Conservation (phyloP, 108 stramenopile genomes). For the Licmophora abbreviata region DNA sequence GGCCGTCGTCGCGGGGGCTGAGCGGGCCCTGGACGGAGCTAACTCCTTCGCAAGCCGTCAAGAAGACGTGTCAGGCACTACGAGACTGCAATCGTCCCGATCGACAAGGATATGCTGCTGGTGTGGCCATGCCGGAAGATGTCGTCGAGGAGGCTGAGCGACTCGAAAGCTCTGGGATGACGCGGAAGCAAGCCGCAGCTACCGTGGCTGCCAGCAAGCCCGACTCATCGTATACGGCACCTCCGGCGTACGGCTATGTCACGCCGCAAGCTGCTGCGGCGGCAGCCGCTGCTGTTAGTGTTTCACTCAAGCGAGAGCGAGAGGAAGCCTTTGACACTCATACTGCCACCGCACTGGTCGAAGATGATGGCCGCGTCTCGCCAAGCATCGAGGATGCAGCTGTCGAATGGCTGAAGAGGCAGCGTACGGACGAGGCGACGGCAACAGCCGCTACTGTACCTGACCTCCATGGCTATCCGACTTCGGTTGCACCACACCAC, state of each 20-base stretch:
- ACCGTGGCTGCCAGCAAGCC: slow-evolving; percentile 14
- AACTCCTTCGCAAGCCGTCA: slow-evolving; percentile 36
- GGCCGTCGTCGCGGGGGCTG: slow-evolving; percentile 43
- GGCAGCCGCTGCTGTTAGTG: background rate
- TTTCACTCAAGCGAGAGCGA: background rate
- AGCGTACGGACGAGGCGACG: background rate
- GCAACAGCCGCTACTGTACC: too few species aligned
- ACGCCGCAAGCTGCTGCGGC: background rate
- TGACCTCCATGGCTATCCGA: too few species aligned
- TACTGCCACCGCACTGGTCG: background rate
- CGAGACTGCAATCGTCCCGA: slow-evolving; percentile 75
- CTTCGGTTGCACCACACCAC: too few species aligned
- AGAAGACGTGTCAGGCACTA: slow-evolving; percentile 72
- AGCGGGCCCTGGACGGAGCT: slow-evolving; percentile 71
- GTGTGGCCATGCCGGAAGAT: slow-evolving; percentile 49
- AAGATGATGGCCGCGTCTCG: background rate
- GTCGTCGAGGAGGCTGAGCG: slow-evolving; percentile 37
- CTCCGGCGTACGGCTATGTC: background rate
- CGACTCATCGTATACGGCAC: background rate
- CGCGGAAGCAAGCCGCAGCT: slow-evolving; percentile 39
- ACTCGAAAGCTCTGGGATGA: slow-evolving; percentile 25
- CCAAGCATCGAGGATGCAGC: background rate
- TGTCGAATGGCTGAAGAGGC: slow-evolving; percentile 1
- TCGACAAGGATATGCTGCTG: slow-evolving; percentile 56
- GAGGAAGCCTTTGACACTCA: background rate